A percentile compares a stretch with the other conserved stretches of the same genome.
These are phyloP conservation scores for Leccinum boreale DNA, from an alignment of 768 basidiomycete species.

Conservation along the genomic window DNA sequence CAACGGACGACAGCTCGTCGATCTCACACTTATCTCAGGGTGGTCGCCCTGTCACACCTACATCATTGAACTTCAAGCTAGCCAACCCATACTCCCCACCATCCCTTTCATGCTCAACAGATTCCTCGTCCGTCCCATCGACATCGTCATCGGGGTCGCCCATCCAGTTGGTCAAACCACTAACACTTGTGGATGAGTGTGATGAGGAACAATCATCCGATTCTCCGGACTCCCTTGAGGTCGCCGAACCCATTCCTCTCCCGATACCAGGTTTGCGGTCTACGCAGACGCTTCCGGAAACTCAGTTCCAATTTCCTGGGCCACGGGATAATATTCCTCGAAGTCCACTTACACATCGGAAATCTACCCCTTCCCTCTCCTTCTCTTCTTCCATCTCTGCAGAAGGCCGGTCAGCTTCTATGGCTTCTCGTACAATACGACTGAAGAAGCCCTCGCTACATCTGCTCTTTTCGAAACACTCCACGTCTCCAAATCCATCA, in stretches of 20 bases:
- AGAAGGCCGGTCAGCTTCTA: conserved; percentile 37
- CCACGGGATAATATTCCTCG: conserved; percentile 28
- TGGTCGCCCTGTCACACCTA: conserved; percentile 35
- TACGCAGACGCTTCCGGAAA: conserved; percentile 11
- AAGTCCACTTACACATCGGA: conserved; percentile 34
- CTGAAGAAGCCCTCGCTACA: conserved; percentile 69
- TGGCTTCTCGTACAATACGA: conserved; percentile 32
- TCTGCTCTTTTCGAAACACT: conserved; percentile 64
- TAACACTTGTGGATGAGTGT: conserved; percentile 34
- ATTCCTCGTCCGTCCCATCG: conserved; percentile 56
- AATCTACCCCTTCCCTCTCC: conserved; percentile 35
- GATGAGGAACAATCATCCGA: conserved; percentile 25
- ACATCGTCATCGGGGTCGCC: conserved; percentile 52
- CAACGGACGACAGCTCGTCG: conserved; percentile 33
- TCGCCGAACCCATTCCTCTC: conserved; percentile 29
- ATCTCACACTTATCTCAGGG: conserved; percentile 29
- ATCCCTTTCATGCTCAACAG: conserved; percentile 54
- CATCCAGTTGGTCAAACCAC: conserved; percentile 33
- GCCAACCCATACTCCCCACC: conserved; percentile 36
- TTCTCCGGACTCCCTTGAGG: conserved; percentile 24
- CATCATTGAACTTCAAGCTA: conserved; percentile 28
- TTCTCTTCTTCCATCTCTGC: conserved; percentile 30
- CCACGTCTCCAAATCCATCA: conserved; percentile 44
- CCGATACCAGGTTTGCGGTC: conserved; percentile 24
- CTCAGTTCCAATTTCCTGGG: conserved; percentile 47